phyloP scores from a whole-genome alignment of 2,329 filamentous ascomycete genomes.

The Pyrenophora graminea region DNA sequence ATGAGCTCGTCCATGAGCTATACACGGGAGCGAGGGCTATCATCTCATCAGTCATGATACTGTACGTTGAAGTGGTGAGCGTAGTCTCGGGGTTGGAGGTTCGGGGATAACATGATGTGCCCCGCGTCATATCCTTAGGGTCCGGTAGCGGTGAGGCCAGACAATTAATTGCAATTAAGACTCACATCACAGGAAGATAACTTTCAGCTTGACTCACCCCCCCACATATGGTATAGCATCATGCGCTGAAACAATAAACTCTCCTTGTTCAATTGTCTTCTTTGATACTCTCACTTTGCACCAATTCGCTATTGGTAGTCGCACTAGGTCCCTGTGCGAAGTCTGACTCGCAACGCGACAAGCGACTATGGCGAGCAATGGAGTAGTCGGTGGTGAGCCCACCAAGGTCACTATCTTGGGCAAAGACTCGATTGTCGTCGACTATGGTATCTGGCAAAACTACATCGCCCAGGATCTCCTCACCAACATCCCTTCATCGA shows the following conservation, averaged over 20 bases:
- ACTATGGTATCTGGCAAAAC: conserved; percentile 85
- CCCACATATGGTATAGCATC: not conserved
- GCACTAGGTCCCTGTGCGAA: conserved; percentile 6
- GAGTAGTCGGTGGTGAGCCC: conserved; percentile 45
- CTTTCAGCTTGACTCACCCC: conserved; percentile 7
- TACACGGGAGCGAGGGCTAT: not conserved
- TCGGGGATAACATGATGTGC: conserved; percentile 10
- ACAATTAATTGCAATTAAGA: not conserved
- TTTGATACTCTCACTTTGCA: not conserved
- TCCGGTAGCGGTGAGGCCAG: conserved; percentile 20
- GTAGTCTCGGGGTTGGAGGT: not conserved
- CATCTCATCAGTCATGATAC: not conserved
- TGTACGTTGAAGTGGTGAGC: not conserved
- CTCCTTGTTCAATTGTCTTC: conserved; percentile 6
- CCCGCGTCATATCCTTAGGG: conserved; percentile 13
- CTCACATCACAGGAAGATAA: conserved; percentile 4
- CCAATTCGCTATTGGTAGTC: conserved; percentile 2
- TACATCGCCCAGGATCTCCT: conserved; percentile 84
- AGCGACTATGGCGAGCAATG: conserved; percentile 39
- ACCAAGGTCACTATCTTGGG: conserved; percentile 80
- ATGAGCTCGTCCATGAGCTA: no score
- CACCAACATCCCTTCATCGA: conserved; percentile 76
- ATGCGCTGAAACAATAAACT: conserved; percentile 9
- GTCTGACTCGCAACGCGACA: conserved; percentile 19
- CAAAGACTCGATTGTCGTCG: conserved; percentile 86